These are phyloP conservation scores for Populus pruinosa DNA, from an alignment of 345 rosid species.

Conservation along the genomic window DNA sequence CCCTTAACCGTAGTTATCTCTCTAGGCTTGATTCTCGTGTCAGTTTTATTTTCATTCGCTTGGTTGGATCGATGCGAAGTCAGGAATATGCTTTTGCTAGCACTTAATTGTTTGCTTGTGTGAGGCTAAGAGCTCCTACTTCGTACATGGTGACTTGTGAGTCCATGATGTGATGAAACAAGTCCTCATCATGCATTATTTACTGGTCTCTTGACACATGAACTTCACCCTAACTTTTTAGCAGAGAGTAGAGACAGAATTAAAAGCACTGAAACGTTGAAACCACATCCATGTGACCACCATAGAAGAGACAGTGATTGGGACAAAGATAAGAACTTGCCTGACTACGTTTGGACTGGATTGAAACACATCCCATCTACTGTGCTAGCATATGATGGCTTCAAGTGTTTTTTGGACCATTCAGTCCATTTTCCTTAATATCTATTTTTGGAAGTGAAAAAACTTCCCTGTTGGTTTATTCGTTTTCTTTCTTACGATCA, in stretches of 20 bases:
- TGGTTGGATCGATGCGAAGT: not conserved
- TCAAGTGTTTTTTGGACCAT: not conserved
- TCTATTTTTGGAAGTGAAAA: not conserved
- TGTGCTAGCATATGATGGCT: not conserved
- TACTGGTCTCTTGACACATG: not conserved
- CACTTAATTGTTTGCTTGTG: not conserved
- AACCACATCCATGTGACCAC: not conserved
- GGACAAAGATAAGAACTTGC: not conserved
- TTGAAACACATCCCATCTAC: conserved; percentile 1
- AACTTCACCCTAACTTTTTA: not conserved
- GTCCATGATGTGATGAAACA: not conserved
- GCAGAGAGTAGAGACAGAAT: not conserved
- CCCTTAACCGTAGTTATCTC: not conserved
- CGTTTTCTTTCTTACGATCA: too few relatives aligned
- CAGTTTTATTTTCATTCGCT: not conserved
- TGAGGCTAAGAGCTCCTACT: not conserved
- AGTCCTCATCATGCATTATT: not conserved
- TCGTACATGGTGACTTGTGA: not conserved
- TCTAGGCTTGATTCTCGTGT: not conserved
- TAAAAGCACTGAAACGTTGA: not conserved
- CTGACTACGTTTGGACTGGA: not conserved
- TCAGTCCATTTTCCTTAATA: not conserved
- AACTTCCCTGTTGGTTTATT: not conserved
- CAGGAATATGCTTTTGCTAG: not conserved
- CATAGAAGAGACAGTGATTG: not conserved